Evolutionary conservation across 306 rosid species (phyloP), one percentile per base, ranked within the genome.

Genomic region (Rosa rugosa): DNA sequence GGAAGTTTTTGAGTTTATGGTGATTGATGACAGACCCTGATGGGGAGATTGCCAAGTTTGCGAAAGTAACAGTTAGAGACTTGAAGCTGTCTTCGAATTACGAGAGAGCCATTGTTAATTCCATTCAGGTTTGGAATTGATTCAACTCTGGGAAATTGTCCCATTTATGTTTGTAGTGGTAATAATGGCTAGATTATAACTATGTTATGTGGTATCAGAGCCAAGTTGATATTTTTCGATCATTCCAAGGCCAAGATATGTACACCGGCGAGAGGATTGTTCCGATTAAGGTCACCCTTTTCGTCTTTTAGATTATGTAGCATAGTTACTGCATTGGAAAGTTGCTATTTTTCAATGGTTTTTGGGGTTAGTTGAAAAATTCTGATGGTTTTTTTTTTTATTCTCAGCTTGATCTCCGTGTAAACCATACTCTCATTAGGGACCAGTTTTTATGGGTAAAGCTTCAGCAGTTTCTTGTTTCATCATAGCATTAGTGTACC

Each of bases 361-460:
- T 74, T 42, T 22, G 64, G 79, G 77, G 16, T 54, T 38, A 49
- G 69, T 74, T 2, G 80, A 57, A 5, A 5, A 25, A 5, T 51
- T 44, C 1, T 60, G 4, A 65, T 75, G 76, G 59, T 79, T n/a
- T 64, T 79, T n/a, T 64, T 66, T 62, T 62, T 62, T 60, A 67
- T 85, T 72, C 25, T 17, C 86, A 94, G 97, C 96, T 95, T 38
- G 98, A 95, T 90, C 98, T 93, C 69, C 95, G 98, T 27, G 94
- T 95, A 16, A 95, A 95, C 85, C 92, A 89, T 79, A 93, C 94
- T 1, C 87, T 95, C 13, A 86, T 95, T 73, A 93, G 88, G 90
- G 99, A 95, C 88, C 97, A 91, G 62, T 93, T 93, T 86, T 80
- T 95, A 76, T 95, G 99, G 98, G 99, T 94, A 91, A 63, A 84